Evolutionary conservation across 2,329 filamentous ascomycete species (phyloP).

Genomic region (Scedosporium apiospermum): DNA sequence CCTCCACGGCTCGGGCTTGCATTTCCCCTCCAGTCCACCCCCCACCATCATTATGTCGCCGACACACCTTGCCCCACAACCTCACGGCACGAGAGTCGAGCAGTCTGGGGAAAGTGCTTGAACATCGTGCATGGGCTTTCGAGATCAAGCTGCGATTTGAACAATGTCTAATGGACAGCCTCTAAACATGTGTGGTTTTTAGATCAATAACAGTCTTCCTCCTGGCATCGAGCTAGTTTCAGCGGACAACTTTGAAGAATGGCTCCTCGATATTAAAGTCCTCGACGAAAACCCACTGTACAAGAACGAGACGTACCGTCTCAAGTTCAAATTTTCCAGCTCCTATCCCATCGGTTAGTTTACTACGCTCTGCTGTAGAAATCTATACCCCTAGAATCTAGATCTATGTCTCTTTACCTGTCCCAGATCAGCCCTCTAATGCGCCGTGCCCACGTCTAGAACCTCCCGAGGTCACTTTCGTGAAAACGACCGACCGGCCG

Average conservation of each 20-base stretch:
- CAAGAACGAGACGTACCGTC: conserved; percentile 64
- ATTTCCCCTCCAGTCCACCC: not conserved
- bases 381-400: not conserved
- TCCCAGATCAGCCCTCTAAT: not conserved
- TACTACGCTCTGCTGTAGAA: not conserved
- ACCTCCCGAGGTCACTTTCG: conserved; percentile 88
- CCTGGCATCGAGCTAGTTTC: conserved; percentile 70
- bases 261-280: conserved; percentile 86
- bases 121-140: too few relatives aligned
- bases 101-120: too few relatives aligned
- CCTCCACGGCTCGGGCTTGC: too few relatives aligned
- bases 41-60: not conserved
- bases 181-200: too few relatives aligned
- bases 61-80: not conserved
- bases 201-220: conserved; percentile 48
- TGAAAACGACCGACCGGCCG: conserved; percentile 50
- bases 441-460: conserved; percentile 42
- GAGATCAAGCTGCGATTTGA: too few relatives aligned
- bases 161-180: too few relatives aligned
- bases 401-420: not conserved
- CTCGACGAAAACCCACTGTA: conserved; percentile 89
- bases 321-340: conserved; percentile 77
- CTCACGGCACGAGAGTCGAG: not conserved
- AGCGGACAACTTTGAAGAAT: conserved; percentile 77
- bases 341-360: conserved; percentile 80